Base-by-base conservation (phyloP, 768 basidiomycete species). In the Suillus decipiens region DNA sequence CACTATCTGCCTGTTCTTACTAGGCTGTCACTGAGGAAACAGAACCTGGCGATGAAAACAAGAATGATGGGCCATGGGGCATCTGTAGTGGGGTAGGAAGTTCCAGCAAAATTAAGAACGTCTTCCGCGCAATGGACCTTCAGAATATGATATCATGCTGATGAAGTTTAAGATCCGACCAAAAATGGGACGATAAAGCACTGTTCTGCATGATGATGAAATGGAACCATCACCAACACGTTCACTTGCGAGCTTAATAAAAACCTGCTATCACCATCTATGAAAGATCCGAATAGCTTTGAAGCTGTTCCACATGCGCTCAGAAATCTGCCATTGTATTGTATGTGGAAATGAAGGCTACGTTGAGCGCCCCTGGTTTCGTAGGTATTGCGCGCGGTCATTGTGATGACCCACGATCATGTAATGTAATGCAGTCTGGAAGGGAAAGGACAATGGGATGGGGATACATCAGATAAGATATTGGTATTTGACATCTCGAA, bases 201-300 rank as follows among this genome's bases (percentile, higher is more conserved):
- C 8, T 9, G 22, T 17, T 37, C 15, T 7, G 28, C 28, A 28
- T 28, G 28, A 28, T 28, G 28, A 39, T 24, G 15, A 28, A 56
- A 39, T 39, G 37, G 17, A 57, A 24, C 41, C 41, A 57, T 17
- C 51, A 2, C 51, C 33, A 7, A 19, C 33, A 34, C 11, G 19
- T n/a, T 22, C 5, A 42, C 42, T 19, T 42, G 42, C 47, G 48
- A 50, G 24, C 14, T 48, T 48, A 15, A 48, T 48, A 14, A 48
- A n/a, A 3, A 51, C 2, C 9, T 33, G 31, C 47, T 48, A 48
- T 53, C 17, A 33, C 11, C 24, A 57, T 41, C 56, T 41, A 57
- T 57, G 56, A 57, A 56, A 39, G 56, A 42, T 28, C 56, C 56
- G 56, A 41, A 11, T 41, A 41, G 24, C 56, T 24, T 28, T 57